A percentile compares a stretch with the other conserved stretches of the same genome.
Evolutionary conservation across 2,329 filamentous ascomycete genomes (phyloP).

Genomic region (Trichoderma asperellum): DNA sequence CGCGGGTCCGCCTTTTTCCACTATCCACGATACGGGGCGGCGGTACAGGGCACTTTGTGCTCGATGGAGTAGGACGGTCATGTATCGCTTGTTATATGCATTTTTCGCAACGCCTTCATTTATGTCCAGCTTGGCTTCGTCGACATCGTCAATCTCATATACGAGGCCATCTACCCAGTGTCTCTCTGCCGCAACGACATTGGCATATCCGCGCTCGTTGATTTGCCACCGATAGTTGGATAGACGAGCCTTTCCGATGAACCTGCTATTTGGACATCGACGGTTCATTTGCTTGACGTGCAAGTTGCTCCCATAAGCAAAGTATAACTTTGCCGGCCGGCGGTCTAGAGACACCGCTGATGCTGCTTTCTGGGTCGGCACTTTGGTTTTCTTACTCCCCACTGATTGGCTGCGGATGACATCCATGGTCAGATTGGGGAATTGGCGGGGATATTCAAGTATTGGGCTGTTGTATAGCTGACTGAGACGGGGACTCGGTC

Average conservation of each 20-base stretch:
- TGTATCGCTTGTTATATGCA: slow-evolving; percentile 45
- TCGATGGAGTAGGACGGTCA: slow-evolving; percentile 41
- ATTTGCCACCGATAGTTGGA: slow-evolving; percentile 50
- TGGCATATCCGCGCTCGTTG: slow-evolving; percentile 53
- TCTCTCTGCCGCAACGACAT: slow-evolving; percentile 43
- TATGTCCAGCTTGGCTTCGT: slow-evolving; percentile 47
- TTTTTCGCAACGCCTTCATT: slow-evolving; percentile 48
- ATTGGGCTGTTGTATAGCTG: neutral
- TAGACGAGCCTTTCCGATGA: slow-evolving; percentile 47
- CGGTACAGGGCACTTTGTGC: slow-evolving; percentile 43
- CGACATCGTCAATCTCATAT: slow-evolving; percentile 44
- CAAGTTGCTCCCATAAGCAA: slow-evolving; percentile 54
- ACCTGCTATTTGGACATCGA: slow-evolving; percentile 48
- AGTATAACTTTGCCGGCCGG: slow-evolving; percentile 45
- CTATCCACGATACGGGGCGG: slow-evolving; percentile 45
- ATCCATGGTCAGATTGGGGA: slow-evolving; percentile 22
- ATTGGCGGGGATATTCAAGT: slow-evolving; percentile 1
- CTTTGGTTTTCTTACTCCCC: slow-evolving; percentile 13
- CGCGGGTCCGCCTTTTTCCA: slow-evolving; percentile 42
- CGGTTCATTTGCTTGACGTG: slow-evolving; percentile 50
- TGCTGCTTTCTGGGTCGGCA: slow-evolving; percentile 28
- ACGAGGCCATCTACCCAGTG: slow-evolving; percentile 48
- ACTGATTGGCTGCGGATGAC: slow-evolving; percentile 20
- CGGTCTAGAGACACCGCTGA: slow-evolving; percentile 30
- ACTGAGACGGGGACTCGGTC: slow-evolving; percentile 6